A percentile compares a stretch with the other conserved stretches of the same genome.
Evolutionary conservation across 2,329 filamentous ascomycete genomes (phyloP).

Genomic region (Ophiostoma montium): DNA sequence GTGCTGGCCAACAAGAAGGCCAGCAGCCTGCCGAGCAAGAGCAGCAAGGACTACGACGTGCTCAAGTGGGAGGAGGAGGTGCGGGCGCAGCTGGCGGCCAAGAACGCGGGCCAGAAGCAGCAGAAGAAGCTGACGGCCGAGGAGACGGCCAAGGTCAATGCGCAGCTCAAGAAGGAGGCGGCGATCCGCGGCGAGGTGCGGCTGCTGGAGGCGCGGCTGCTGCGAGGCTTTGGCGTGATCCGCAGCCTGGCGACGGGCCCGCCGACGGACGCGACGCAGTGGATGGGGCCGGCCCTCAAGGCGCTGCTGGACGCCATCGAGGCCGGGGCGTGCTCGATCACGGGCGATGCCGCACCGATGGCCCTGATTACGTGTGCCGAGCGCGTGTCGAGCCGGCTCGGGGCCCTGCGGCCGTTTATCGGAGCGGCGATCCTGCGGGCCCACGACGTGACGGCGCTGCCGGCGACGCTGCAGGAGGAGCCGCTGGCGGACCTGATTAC

Average conservation of each 20-base stretch:
- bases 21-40: slow-evolving; percentile 63
- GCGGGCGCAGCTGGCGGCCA: slow-evolving; percentile 72
- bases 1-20: slow-evolving; percentile 81
- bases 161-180: slow-evolving; percentile 77
- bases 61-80: slow-evolving; percentile 96
- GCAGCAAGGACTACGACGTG: slow-evolving; percentile 87
- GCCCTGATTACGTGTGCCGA: slow-evolving; percentile 71
- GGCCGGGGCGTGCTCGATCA: slow-evolving; percentile 66
- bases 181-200: slow-evolving; percentile 62
- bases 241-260: slow-evolving; percentile 69
- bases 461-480: slow-evolving; percentile 60
- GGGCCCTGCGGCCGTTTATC: slow-evolving; percentile 64
- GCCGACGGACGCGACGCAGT: slow-evolving; percentile 74
- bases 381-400: slow-evolving; percentile 59
- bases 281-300: slow-evolving; percentile 73
- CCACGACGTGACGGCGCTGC: slow-evolving; percentile 57
- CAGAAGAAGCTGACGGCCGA: slow-evolving; percentile 84
- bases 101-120: slow-evolving; percentile 75
- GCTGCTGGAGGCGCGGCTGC: slow-evolving; percentile 53
- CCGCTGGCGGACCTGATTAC: slow-evolving; percentile 75
- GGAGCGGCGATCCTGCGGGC: slow-evolving; percentile 77
- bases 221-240: slow-evolving; percentile 77
- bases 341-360: slow-evolving; percentile 63
- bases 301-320: slow-evolving; percentile 61
- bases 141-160: slow-evolving; percentile 78